A percentile compares a stretch with the other conserved stretches of the same genome.
phyloP scores from a whole-genome alignment of 2,329 filamentous ascomycete species.

The Apiospora kogelbergensis region DNA sequence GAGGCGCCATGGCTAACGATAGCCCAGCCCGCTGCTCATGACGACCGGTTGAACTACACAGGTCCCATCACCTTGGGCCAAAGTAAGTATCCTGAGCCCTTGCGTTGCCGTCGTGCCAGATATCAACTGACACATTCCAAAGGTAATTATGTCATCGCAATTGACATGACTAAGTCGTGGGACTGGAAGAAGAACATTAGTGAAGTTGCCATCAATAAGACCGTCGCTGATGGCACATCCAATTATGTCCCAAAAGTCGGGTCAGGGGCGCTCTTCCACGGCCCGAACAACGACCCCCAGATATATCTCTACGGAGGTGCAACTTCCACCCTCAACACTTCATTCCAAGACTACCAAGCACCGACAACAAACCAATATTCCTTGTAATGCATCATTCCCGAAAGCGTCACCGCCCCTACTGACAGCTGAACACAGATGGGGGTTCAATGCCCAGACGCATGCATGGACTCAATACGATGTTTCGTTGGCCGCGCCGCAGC shows the following conservation, averaged over 20 bases:
- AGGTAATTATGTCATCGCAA: slow-evolving; percentile 13
- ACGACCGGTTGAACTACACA: slow-evolving; percentile 7
- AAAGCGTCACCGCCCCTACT: too few relatives aligned
- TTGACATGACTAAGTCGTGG: slow-evolving; percentile 12
- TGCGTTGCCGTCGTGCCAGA: too few relatives aligned
- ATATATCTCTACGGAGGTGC: slow-evolving; percentile 14
- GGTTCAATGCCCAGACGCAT: slow-evolving; percentile 12
- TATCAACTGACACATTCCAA: not conserved
- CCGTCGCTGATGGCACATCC: not conserved
- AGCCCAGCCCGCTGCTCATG: not conserved
- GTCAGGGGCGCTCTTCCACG: slow-evolving; percentile 13
- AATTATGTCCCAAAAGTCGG: slow-evolving; percentile 13
- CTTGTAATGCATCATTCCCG: not conserved
- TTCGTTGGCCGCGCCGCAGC: slow-evolving; percentile 3
- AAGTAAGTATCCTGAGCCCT: not conserved
- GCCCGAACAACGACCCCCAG: slow-evolving; percentile 1
- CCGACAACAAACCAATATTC: slow-evolving; percentile 12
- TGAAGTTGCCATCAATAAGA: not conserved
- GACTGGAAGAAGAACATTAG: slow-evolving; percentile 12
- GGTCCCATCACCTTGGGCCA: slow-evolving; percentile 10
- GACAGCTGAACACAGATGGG: slow-evolving; percentile 9
- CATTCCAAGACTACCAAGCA: slow-evolving; percentile 10
- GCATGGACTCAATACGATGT: slow-evolving; percentile 15
- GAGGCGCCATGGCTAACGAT: not conserved
- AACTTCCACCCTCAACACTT: slow-evolving; percentile 13